These are phyloP conservation scores for Plenodomus biglobosus DNA, from an alignment of 2,329 filamentous ascomycete species.

Conservation along the genomic window DNA sequence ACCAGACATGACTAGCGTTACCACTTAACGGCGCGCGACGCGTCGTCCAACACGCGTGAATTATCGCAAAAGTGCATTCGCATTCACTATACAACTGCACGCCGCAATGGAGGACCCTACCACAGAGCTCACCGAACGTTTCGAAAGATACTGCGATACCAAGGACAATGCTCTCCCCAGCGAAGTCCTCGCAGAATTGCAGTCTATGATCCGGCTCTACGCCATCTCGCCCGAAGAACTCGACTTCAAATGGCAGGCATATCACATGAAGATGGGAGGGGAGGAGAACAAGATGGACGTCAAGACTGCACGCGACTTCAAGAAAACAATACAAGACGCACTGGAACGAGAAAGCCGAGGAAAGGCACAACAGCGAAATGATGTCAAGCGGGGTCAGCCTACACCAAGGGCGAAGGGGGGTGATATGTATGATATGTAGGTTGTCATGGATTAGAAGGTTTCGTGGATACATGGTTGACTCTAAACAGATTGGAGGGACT, in stretches of 20 bases:
- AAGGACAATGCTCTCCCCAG: constrained; percentile 61
- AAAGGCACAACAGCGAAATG: constrained; percentile 62
- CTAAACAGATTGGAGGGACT: constrained; percentile 51
- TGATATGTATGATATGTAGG: constrained; percentile 81
- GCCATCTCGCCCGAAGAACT: constrained; percentile 80
- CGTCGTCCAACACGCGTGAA: constrained; percentile 27
- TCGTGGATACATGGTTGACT: constrained; percentile 9
- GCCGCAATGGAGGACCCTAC: constrained; percentile 54
- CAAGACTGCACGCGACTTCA: constrained; percentile 73
- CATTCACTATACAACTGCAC: constrained; percentile 5
- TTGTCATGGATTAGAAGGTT: neutral
- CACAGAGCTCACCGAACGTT: constrained; percentile 61
- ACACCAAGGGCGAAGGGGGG: constrained; percentile 58
- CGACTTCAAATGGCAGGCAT: constrained; percentile 99
- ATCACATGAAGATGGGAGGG: constrained; percentile 89
- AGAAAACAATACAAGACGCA: constrained; percentile 81
- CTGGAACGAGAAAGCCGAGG: constrained; percentile 75
- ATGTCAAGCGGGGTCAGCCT: constrained; percentile 63
- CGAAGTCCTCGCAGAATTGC: constrained; percentile 78
- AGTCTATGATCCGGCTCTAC: constrained; percentile 84
- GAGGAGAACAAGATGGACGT: constrained; percentile 74
- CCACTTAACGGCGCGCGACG: constrained; percentile 26
- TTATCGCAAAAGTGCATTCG: constrained; percentile 3
- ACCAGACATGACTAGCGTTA: neutral
- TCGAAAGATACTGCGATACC: constrained; percentile 60